Conservation (phyloP, 2,329 filamentous ascomycete genomes). For the Fusarium sulawesiense region DNA sequence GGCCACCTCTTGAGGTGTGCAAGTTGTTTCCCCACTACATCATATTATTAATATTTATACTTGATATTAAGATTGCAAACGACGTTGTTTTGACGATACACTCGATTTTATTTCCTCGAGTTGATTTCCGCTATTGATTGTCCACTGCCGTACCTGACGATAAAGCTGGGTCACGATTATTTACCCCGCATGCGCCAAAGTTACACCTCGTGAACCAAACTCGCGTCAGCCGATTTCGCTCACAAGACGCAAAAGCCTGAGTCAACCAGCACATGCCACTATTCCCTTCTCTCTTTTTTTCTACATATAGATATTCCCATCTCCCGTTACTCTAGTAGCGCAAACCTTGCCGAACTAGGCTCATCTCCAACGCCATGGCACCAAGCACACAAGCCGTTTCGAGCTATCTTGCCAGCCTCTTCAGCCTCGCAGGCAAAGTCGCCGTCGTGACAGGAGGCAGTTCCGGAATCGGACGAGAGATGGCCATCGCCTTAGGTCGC, state of each 20-base stretch:
- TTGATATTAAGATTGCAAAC: too few relatives aligned
- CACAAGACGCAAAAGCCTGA: slow-evolving; percentile 20
- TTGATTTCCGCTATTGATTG: background rate
- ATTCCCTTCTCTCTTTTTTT: background rate
- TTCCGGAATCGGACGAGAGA: slow-evolving; percentile 51
- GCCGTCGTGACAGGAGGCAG: slow-evolving; percentile 51
- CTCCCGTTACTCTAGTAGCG: background rate
- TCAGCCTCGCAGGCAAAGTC: slow-evolving; percentile 46
- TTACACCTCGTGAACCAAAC: slow-evolving; percentile 21
- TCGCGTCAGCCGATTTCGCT: slow-evolving; percentile 27
- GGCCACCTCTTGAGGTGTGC: background rate
- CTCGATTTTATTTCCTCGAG: background rate
- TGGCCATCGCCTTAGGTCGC: slow-evolving; percentile 47
- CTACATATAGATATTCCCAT: background rate
- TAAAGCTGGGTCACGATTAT: slow-evolving; percentile 12
- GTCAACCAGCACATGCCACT: background rate
- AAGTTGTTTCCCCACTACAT: background rate
- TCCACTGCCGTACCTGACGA: slow-evolving; percentile 1
- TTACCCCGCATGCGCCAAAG: slow-evolving; percentile 28
- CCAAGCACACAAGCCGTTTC: slow-evolving; percentile 15
- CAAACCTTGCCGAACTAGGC: background rate
- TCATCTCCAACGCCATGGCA: slow-evolving; percentile 22
- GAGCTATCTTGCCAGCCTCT: slow-evolving; percentile 46
- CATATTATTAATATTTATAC: too few relatives aligned
- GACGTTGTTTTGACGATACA: background rate